Base-by-base conservation (phyloP, 2,329 filamentous ascomycete species). In the Ophiognomonia clavigignenti-juglandacearum region DNA sequence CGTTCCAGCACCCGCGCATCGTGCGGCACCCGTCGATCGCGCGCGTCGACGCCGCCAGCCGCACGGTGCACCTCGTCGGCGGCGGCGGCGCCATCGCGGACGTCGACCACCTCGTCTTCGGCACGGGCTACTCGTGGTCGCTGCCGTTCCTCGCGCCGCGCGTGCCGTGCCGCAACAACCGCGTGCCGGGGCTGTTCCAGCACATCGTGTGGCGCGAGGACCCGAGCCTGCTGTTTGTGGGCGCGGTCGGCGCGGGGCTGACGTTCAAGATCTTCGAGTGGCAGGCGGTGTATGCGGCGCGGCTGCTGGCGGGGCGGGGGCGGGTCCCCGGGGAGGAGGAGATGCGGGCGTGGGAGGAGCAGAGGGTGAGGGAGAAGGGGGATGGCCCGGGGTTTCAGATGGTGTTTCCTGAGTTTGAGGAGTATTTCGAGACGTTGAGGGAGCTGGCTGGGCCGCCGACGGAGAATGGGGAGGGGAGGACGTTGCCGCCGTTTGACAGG, bases 201-300 rank as follows among this genome's bases (percentile, higher is more conserved):
- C 79, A 83, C 55, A 64, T 82, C 1, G 74, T 82, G 6, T 79
- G 71, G 59, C 66, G 65, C 27, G 54, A 69, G 16, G 80, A 83
- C 52, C 74, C 78, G 0, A 75, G 70, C 0, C 63, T 83, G 9
- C 61, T 75, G 3, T 83, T 83, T 55, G 67, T 83, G 3, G 80
- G 79, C 22, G 80, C 80, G 4, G 77, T 74, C 0, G 65, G 66
- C 1, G 74, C 75, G 0, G 77, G 77, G 0, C 61, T 86, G 23
- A 86, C 82, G 0, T 86, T 86, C 64, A 83, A 82, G 58, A 73
- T 85, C 24, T 85, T 83, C 46, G 82, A 85, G 62, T 85, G 79
- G 78, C 82, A 85, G 56, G 80, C 80, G 6, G 80, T 85, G 0
- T 69, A 78, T 2, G 78, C 75, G 0, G 81, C 82, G 1, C 67